Base-by-base conservation (phyloP, 768 basidiomycete genomes). In the Suillus weaverae region DNA sequence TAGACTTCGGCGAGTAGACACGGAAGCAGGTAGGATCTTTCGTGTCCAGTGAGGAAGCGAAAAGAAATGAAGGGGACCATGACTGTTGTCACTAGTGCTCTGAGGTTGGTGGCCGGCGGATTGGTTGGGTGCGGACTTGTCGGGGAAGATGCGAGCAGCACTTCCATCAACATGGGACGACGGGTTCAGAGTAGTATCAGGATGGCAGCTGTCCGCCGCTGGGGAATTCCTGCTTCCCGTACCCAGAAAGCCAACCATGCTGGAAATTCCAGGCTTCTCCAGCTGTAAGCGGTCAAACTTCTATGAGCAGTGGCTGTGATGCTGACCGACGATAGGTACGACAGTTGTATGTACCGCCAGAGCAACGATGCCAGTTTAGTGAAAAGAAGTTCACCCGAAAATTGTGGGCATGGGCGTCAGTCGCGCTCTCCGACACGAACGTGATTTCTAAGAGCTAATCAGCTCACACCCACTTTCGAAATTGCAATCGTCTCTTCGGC, bases 1-100 rank as follows among this genome's bases (percentile, higher is more conserved):
- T 56, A 69, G 64, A 62, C 69, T 76, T 63, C 72, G 76, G 66
- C 70, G 78, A 10, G 76, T 68, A 41, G 76, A 67, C 36, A 69
- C 70, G 30, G 79, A 70, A 26, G 72, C 68, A 55, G 77, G 72
- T 38, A 76, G 71, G 35, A 75, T 77, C 65, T 84, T 87, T 69
- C 84, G 88, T 70, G 80, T 84, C 89, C 88, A 89, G 66, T 82
- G 80, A 18, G 89, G 86, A 32, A 88, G 75, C 30, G 89, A 87
- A 74, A 91, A 86, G 76, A 90, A 86, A 74, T 86, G 86, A 41
- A 66, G 51, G 8, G 56, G 63, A 18, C 57, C 62, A 55, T 68
- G 62, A 11, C 64, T 83, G 14, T 84, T 79, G 14, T 83, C 81
- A 60, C 51, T 32, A 53, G 16, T 53, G 20, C 80, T 78, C 14